These are phyloP conservation scores for Beauveria sp. DNA, from an alignment of 2,329 filamentous ascomycete species.

Conservation along the genomic window DNA sequence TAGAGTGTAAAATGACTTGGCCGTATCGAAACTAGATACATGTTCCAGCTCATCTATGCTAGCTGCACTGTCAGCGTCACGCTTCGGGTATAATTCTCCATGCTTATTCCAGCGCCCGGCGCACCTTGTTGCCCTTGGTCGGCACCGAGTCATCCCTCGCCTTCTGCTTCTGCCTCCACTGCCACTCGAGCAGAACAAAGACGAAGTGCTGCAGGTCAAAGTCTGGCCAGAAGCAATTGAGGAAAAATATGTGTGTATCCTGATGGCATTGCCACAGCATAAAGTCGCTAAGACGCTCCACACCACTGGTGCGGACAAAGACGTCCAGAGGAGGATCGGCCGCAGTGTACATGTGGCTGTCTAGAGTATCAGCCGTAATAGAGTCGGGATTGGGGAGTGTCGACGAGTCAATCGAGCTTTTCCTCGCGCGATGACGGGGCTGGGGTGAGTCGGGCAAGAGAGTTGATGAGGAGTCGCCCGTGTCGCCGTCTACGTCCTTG, in stretches of 20 bases:
- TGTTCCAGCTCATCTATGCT: not conserved
- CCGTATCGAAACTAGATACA: not conserved
- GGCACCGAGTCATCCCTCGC: conserved; percentile 36
- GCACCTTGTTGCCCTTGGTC: conserved; percentile 18
- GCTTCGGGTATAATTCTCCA: conserved; percentile 3
- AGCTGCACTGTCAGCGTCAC: not conserved
- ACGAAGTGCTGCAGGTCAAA: conserved; percentile 92
- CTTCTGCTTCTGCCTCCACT: conserved; percentile 54
- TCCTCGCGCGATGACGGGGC: conserved; percentile 26
- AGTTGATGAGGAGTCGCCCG: conserved; percentile 52
- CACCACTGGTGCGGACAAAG: conserved; percentile 85
- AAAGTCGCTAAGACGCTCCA: conserved; percentile 89
- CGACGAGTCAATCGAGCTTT: conserved; percentile 25
- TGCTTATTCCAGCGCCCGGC: conserved; percentile 17
- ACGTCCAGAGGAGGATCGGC: conserved; percentile 82
- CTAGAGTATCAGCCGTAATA: conserved; percentile 76
- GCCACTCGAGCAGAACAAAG: conserved; percentile 88
- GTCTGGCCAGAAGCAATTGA: conserved; percentile 90
- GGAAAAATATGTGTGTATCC: conserved; percentile 84
- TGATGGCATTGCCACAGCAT: conserved; percentile 99
- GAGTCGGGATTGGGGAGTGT: conserved; percentile 66
- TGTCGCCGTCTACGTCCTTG: conserved; percentile 38
- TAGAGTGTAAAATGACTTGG: not conserved
- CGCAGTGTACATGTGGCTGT: conserved; percentile 80
- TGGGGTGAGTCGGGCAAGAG: conserved; percentile 46